Base-by-base conservation (phyloP, 805 yeast species). In the Millerago galiae region DNA sequence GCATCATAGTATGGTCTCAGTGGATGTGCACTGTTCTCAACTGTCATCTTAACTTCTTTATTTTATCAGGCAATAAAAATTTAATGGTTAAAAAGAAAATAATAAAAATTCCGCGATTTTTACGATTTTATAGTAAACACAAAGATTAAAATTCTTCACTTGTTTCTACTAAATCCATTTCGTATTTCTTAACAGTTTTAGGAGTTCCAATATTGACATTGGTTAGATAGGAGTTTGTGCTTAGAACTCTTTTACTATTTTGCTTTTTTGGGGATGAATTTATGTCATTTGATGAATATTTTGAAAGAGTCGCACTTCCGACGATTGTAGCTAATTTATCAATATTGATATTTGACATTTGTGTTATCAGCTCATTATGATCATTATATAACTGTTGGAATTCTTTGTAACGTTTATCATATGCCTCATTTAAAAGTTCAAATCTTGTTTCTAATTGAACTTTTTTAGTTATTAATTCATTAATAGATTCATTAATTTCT, bases 1-100 rank as follows among this genome's bases (percentile, higher is more conserved):
- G 82, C 73, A 59, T 81, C 79, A 55, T 80, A 77, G 60, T 83
- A 83, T 2, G 91, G 91, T 61, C 93, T 72, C 41, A 72, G 61
- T 12, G 45, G 45, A 27, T 42, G 45, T n/a, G 37, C 13, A 18
- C 32, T 25, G 18, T 26, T 38, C 24, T 38, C 41, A n/a, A 14
- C 27, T 8, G 40, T 31, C 43, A 41, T 41, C 28, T 17, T 31
- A 25, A 12, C 11, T 28, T 13, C 26, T 18, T 14, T 7, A 7
- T 26, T 13, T 25, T 5, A 15, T 14, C 21, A 35, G 32, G 32
- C 38, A 35, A 35, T 16, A 16, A 17, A 27, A 12, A 13, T 14
- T 31, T 15, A 11, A n/a, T 32, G 15, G 16, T 32, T 38, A 4
- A 21, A 21, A 21, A 21, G 24, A 21, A 21, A 21, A 21, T 21